Base-by-base conservation (phyloP, 208 protist species). In the Leishmania lainsoni region DNA sequence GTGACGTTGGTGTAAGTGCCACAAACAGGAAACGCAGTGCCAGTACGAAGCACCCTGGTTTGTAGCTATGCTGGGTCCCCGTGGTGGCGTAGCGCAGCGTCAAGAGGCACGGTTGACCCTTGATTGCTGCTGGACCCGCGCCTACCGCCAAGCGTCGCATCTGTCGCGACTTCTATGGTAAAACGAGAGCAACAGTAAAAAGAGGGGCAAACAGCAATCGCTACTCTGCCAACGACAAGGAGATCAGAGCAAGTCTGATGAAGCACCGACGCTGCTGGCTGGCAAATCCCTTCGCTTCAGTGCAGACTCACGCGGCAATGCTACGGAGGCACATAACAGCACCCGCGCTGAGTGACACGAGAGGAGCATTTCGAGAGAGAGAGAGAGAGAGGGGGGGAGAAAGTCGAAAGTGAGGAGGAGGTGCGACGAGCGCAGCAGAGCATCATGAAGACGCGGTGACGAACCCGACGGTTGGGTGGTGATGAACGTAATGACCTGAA, bases 31-130 rank as follows among this genome's bases (percentile, higher is more conserved):
- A 48, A 29, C 93, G 90, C 29, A 94, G 45, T 5, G 74, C 75
- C 22, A 71, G 65, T 2, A 89, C 86, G 22, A 95, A 59, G 45
- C 69, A 86, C 0, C 93, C 93, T 2, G 93, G 93, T 70, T 85
- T 85, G 83, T 94, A 96, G 74, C 87, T 92, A 80, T 96, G 85
- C 86, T 85, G 84, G 4, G 87, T 85, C 0, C 93, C 93, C 2
- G 93, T 96, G 9, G 91, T 93, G 12, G 81, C 83, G 8, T 69
- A 75, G 3, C 83, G 76, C 68, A 76, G 20, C 32, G 39, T n/a
- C 1, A 52, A 10, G 0, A 65, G 17, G 32, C 74, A 49, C 35
- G 48, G 14, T 9, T 20, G 45, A 3, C 29, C 29, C 12, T 76
- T 51, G 1, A 5, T 29, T 29, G 14, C 29, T 29, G 29, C 45